Conservation (phyloP, 257 asterid genomes). For the Solanum virginianum region DNA sequence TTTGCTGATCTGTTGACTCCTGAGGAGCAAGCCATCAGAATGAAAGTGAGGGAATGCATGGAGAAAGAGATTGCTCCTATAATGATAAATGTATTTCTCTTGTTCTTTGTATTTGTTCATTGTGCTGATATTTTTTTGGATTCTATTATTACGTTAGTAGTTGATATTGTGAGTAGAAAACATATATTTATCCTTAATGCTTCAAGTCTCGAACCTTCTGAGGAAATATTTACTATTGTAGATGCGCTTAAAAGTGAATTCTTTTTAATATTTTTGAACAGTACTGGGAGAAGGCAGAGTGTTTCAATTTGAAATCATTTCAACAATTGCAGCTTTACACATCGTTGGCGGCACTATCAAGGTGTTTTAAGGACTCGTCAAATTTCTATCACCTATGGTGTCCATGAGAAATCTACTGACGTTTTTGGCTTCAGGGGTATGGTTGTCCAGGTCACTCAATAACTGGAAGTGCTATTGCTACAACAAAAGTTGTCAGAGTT, state of each 20-base stretch:
- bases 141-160: neutral
- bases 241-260: neutral
- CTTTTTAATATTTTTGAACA: conserved; percentile 10
- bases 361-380: conserved; percentile 24
- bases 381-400: neutral
- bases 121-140: neutral
- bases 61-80: conserved; percentile 71
- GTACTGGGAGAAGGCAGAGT: conserved; percentile 99
- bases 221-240: neutral
- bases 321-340: conserved; percentile 64
- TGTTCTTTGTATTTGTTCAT: neutral
- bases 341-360: conserved; percentile 80
- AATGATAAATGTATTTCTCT: conserved; percentile 40
- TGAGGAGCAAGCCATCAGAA: conserved; percentile 49
- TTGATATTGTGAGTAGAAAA: neutral
- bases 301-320: conserved; percentile 82
- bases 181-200: neutral
- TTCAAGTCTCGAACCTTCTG: neutral
- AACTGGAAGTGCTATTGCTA: conserved; percentile 70
- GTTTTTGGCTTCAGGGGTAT: conserved; percentile 48
- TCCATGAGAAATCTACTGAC: conserved; percentile 2
- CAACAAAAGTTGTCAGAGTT: conserved; percentile 82
- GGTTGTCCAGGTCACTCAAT: conserved; percentile 82
- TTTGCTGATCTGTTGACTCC: conserved; percentile 52
- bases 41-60: conserved; percentile 50